A percentile compares a stretch with the other conserved stretches of the same genome.
phyloP scores from a whole-genome alignment of 345 rosid species.

The Pistacia vera region DNA sequence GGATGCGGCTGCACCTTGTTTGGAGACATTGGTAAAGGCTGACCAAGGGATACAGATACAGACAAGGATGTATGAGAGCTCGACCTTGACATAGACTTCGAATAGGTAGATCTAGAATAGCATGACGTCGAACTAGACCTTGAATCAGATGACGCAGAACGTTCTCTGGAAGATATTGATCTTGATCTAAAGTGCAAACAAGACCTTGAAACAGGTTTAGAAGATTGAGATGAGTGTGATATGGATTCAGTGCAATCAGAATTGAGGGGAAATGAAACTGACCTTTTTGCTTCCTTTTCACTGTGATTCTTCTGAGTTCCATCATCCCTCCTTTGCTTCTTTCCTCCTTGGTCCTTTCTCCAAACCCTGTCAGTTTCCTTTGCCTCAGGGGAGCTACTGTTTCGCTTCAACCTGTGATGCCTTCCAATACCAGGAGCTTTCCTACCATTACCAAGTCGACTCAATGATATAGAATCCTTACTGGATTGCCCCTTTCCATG shows the following conservation, averaged over 20 bases:
- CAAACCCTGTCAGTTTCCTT: conserved; percentile 21
- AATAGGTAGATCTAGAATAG: conserved; percentile 20
- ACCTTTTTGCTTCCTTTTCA: conserved; percentile 29
- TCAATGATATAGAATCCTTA: conserved; percentile 19
- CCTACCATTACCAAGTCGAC: conserved; percentile 14
- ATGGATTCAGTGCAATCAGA: conserved; percentile 26
- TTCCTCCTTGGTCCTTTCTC: conserved; percentile 25
- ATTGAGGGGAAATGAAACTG: conserved; percentile 28
- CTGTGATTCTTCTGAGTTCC: conserved; percentile 21
- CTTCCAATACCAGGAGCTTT: conserved; percentile 28
- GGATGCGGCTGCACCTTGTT: conserved; percentile 24
- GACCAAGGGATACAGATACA: conserved; percentile 28
- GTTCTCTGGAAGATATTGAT: conserved; percentile 27
- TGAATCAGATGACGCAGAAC: conserved; percentile 26
- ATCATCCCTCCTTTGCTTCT: conserved; percentile 28
- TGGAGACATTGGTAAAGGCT: conserved; percentile 29
- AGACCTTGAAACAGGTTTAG: conserved; percentile 22
- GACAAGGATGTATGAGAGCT: conserved; percentile 28
- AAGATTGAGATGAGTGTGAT: conserved; percentile 31
- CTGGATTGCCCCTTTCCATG: conserved; percentile 23
- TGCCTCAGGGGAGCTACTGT: conserved; percentile 16
- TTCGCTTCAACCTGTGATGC: conserved; percentile 13
- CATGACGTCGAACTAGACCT: conserved; percentile 28
- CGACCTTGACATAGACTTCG: conserved; percentile 27
- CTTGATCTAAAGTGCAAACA: conserved; percentile 25